phyloP scores from a whole-genome alignment of 352 stramenopile species.

The Phytophthora multivora region DNA sequence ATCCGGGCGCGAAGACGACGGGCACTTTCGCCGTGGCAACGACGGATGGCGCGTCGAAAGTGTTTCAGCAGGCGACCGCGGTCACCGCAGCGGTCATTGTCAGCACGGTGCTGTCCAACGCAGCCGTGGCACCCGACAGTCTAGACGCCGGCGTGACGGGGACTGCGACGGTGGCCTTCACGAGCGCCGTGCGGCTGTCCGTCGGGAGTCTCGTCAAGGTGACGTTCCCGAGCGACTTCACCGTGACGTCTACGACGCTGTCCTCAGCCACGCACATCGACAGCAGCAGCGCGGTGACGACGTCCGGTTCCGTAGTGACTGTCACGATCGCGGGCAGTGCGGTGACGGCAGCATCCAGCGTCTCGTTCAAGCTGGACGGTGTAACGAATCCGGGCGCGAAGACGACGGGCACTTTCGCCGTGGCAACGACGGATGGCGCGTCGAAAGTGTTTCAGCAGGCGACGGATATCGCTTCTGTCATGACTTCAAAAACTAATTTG shows the following conservation, averaged over 20 bases:
- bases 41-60: slow-evolving; percentile 30
- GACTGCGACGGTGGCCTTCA: slow-evolving; percentile 41
- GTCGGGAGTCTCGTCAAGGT: slow-evolving; percentile 41
- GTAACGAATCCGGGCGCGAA: no score
- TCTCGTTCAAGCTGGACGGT: no score
- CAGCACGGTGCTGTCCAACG: slow-evolving; percentile 12
- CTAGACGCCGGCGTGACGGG: slow-evolving; percentile 35
- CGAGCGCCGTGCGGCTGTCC: slow-evolving; percentile 38
- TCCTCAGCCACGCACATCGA: slow-evolving; percentile 33
- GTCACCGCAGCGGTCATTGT: slow-evolving; percentile 36
- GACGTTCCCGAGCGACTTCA: slow-evolving; percentile 46
- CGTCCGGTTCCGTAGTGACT: slow-evolving; percentile 2
- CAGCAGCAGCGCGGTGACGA: slow-evolving; percentile 26
- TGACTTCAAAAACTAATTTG: slow-evolving; percentile 7
- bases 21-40: slow-evolving; percentile 43
- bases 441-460: no score
- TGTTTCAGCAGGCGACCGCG: slow-evolving; percentile 29
- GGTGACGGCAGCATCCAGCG: no score
- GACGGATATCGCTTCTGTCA: no score
- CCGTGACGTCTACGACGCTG: slow-evolving; percentile 26
- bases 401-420: no score
- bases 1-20: slow-evolving; percentile 51
- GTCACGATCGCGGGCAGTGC: no score
- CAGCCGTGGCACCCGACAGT: slow-evolving; percentile 29
- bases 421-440: no score